Evolutionary conservation across 768 basidiomycete genomes (phyloP), one percentile per base, ranked within the genome.

Genomic region (Lactarius hengduanensis): DNA sequence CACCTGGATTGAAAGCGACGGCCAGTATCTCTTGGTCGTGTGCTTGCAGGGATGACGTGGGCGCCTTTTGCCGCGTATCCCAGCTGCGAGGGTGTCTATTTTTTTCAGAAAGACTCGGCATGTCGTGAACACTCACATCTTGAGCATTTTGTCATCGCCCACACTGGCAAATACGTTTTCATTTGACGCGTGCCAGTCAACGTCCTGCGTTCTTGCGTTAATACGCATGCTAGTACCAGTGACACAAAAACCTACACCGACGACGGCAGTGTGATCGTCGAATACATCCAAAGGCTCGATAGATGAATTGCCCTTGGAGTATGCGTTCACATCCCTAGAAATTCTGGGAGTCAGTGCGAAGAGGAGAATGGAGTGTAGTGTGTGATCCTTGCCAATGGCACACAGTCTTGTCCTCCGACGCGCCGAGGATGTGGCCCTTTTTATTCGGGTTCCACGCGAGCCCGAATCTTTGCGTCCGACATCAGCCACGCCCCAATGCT

Each of bases 391-490:
- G 92, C 95, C 97, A 99, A 74, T 94, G 87, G 72, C 94, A 97
- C 43, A 98, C 86, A 0, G 96, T 97, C 82, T 89, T 93, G 76
- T 98, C 97, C 76, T 98, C 96, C 5, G 94, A 95, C 26, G 93
- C 92, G 71, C 92, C 94, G 7, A 98, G 80, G 16, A 99, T 81
- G 73, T 95, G 87, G 0, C 97, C 97, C 45, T 81, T 70, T 74
- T 91, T 94, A 45, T 83, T 74, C 6, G 93, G 89, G 79, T 86
- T 97, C 97, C 97, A 99, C 26, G 92, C 88, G 55, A 99, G 77
- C 3, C 97, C 97, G 74, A 94, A 99, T 34, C 95, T 96, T 68
- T 13, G 30, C 57, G 8, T 43, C 47, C 22, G 43, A 13, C 53
- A 11, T 69, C 62, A 47, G 60, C 58, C 36, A 20, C 50, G 20